phyloP scores from a whole-genome alignment of 495 filamentous ascomycete species.

The Letharia lupina region DNA sequence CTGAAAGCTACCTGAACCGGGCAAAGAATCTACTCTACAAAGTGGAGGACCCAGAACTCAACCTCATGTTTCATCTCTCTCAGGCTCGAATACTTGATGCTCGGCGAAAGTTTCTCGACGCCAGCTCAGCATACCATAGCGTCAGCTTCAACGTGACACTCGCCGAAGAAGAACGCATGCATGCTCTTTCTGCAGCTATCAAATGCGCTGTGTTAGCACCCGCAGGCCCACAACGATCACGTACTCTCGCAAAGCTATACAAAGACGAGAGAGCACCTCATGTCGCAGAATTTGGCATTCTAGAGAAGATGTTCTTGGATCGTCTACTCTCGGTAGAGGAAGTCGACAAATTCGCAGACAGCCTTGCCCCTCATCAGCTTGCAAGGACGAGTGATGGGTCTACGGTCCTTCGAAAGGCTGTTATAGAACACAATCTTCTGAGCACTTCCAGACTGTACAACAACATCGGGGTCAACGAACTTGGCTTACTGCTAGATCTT shows the following conservation, averaged over 20 bases:
- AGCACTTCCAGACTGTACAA: slow-evolving; percentile 77
- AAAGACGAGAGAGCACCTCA: slow-evolving; percentile 80
- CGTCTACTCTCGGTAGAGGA: slow-evolving; percentile 71
- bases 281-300: slow-evolving; percentile 73
- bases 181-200: slow-evolving; percentile 80
- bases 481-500: slow-evolving; percentile 69
- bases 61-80: slow-evolving; percentile 78
- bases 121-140: slow-evolving; percentile 75
- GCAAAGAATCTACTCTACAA: slow-evolving; percentile 84
- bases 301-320: slow-evolving; percentile 98
- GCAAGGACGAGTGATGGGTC: slow-evolving; percentile 80
- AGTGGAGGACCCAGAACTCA: slow-evolving; percentile 59
- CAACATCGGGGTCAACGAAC: slow-evolving; percentile 74
- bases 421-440: slow-evolving; percentile 91
- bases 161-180: slow-evolving; percentile 75
- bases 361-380: slow-evolving; percentile 77
- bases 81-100: slow-evolving; percentile 91
- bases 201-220: slow-evolving; percentile 91
- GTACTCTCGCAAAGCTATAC: slow-evolving; percentile 72
- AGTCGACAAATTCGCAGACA: slow-evolving; percentile 74
- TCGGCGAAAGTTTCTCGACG: slow-evolving; percentile 83
- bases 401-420: slow-evolving; percentile 88
- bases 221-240: slow-evolving; percentile 76
- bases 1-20: slow-evolving; percentile 82
- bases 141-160: slow-evolving; percentile 67